Evolutionary conservation across 208 protist genomes (phyloP), one percentile per base, ranked within the genome.

Genomic region (Acanthamoeba royreba): DNA sequence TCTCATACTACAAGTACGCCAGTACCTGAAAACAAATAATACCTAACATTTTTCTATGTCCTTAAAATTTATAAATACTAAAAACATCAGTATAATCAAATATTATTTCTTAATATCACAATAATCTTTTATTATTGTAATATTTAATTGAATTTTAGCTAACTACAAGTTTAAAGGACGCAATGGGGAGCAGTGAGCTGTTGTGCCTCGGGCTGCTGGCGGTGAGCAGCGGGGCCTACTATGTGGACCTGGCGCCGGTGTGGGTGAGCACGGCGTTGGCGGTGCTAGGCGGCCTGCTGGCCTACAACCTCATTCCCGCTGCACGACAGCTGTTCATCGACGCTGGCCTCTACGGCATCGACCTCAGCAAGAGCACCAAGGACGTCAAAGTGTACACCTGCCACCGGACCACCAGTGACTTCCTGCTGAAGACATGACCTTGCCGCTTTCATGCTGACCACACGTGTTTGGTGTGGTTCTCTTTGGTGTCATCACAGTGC

Each of bases 301-400:
- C 87, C 87, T 69, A 61, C 61, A 11, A 38, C 9, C 58, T 90
- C 55, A 93, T 95, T 38, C 93, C 95, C n/a, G 93, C 92, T 38
- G 33, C 95, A 43, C 49, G 72, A 0, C 35, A 96, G 13, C 96
- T 95, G 1, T 96, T 99, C 25, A 94, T 98, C 31, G 61, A 97
- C 33, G 96, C 98, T 55, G 97, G 98, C 83, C 96, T 99, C 17
- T 98, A 96, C 74, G 98, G 99, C 47, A 98, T 99, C 31, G 98
- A 99, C 95, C 98, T 99, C 85, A 99, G 99, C 96, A 99, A 99
- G 93, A 99, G 97, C 11, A 79, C 95, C 25, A 94, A 97, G 47
- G 95, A 97, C 81, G 96, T 97, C 11, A 92, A 95, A 66, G 95
- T 97, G 92, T 95, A 95, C 42, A 49, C 63, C 53, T 92, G 13